phyloP scores from a whole-genome alignment of 371 early-diverging fungal species.

The Nematocida sp. region DNA sequence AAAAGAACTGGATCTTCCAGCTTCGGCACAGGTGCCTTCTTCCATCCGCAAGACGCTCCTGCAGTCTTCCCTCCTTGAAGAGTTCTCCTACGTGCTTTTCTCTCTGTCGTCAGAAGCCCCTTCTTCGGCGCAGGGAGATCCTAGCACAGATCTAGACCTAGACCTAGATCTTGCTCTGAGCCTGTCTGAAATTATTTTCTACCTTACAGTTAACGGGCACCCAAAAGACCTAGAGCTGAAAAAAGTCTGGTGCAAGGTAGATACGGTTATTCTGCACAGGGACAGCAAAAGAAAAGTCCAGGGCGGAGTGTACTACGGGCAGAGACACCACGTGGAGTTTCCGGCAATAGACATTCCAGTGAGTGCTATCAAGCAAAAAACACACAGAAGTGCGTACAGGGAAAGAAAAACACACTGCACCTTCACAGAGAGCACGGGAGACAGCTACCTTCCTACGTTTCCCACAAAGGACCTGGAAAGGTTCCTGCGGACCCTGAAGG shows the following conservation, averaged over 20 bases:
- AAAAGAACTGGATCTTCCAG: neutral
- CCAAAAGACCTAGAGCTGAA: neutral
- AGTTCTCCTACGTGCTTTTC: neutral
- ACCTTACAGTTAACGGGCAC: conserved; percentile 31
- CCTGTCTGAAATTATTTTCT: conserved; percentile 47
- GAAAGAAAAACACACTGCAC: conserved; percentile 8
- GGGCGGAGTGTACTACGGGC: conserved; percentile 35
- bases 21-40: neutral
- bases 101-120: neutral
- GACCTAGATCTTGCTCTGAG: too few species aligned
- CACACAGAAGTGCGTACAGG: neutral
- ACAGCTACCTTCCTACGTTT: conserved; percentile 12
- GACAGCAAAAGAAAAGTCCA: conserved; percentile 13
- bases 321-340: conserved; percentile 48
- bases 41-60: neutral
- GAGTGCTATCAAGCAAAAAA: conserved; percentile 1
- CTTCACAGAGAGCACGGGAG: neutral
- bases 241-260: conserved; percentile 40
- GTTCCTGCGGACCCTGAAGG: conserved; percentile 80
- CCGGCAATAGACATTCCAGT: conserved; percentile 41
- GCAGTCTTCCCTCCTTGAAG: neutral
- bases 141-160: neutral
- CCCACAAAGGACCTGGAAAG: conserved; percentile 68
- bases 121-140: neutral
- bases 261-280: conserved; percentile 36